Base-by-base conservation (phyloP, 1,284 basidiomycete species). In the Pseudomicrostroma phylloplanum region DNA sequence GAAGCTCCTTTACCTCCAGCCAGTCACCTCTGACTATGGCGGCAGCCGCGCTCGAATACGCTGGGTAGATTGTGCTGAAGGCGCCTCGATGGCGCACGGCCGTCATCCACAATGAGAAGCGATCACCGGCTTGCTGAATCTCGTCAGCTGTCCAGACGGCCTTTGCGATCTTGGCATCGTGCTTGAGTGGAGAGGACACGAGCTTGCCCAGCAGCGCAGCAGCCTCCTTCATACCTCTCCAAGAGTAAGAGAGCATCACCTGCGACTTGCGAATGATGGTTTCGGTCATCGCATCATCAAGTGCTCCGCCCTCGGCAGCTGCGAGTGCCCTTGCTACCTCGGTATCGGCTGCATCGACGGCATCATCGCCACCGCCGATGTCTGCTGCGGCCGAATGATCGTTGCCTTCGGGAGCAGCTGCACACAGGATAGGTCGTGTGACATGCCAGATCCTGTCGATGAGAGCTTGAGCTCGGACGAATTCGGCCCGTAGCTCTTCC, bases 141-240 rank as follows among this genome's bases (percentile, higher is more conserved):
- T 64, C 61, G 11, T 62, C 58, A 7, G 12, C 53, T 6, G n/a
- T 55, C 59, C 69, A 67, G 1, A 68, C 42, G 1, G 23, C 6
- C 6, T 58, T 56, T 64, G 65, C 60, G 2, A 41, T 57, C 15
- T 42, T 57, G 9, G 64, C 42, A 7, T 60, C 67, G 15, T 65
- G 60, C 53, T 71, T 65, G 1, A 73, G 73, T 0, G 71, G 66
- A 1, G 69, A 57, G 0, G 70, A 62, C 4, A 78, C 66, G 3
- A 78, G 63, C 1, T 67, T 66, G 17, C 77, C 74, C 21, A 78
- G 67, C n/a, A 80, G 66, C 12, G 74, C 76, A 19, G 78, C 71
- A 9, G 77, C 76, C 59, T 80, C 79, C 62, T 80, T 79, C 68
- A 80, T 76, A 40, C 78, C 76, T 36, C 79, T 63, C 80, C 80